Conservation (phyloP, 257 asterid genomes). For the Plectranthus barbatus region DNA sequence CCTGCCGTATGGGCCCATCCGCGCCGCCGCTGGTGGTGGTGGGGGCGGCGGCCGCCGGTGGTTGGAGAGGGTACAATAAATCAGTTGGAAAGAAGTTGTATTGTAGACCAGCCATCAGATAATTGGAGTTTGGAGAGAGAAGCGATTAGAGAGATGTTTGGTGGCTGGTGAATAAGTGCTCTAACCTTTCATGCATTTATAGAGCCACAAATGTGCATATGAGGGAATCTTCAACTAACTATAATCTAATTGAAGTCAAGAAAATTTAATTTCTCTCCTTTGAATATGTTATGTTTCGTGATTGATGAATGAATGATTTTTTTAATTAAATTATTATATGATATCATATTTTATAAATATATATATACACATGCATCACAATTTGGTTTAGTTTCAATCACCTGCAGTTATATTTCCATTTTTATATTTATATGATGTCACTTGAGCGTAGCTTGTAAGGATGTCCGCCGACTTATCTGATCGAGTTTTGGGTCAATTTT, state of each 20-base stretch:
- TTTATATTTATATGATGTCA: too few species aligned
- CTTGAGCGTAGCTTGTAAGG: too few species aligned
- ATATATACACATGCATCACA: too few species aligned
- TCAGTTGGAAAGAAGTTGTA: constrained; percentile 35
- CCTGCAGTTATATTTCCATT: too few species aligned
- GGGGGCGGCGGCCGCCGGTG: constrained; percentile 17
- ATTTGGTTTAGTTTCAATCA: too few species aligned
- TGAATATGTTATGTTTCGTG: not conserved
- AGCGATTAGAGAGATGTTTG: not conserved
- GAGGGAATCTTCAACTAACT: constrained; percentile 1
- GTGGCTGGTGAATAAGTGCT: constrained; percentile 6
- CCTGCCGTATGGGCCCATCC: constrained; percentile 7
- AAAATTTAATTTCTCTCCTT: not conserved
- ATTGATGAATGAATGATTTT: not conserved
- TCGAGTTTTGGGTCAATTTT: too few species aligned
- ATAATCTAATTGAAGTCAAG: not conserved
- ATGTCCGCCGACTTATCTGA: too few species aligned
- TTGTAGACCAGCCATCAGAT: constrained; percentile 27
- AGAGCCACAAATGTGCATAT: constrained; percentile 7
- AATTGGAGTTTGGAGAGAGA: not conserved
- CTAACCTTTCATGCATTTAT: constrained; percentile 13
- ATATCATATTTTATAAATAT: too few species aligned
- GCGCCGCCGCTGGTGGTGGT: constrained; percentile 1
- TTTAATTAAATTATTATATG: too few species aligned
- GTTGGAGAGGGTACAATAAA: constrained; percentile 24